phyloP scores from a whole-genome alignment of 2,329 filamentous ascomycete species.

The Penicillium sp. region DNA sequence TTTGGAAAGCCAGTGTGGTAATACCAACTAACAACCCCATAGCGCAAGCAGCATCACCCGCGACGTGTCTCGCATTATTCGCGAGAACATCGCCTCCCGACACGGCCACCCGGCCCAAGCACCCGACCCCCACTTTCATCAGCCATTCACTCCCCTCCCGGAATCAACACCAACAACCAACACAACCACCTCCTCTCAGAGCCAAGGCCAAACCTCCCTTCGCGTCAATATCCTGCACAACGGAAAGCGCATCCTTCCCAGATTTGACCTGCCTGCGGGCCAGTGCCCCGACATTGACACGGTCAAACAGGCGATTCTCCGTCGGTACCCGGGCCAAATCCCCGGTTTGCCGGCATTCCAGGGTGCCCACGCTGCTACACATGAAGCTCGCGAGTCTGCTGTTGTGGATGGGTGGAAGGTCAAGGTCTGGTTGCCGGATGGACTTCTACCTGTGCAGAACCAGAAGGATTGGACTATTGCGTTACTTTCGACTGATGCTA shows the following conservation, averaged over 20 bases:
- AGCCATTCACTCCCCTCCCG: conserved; percentile 12
- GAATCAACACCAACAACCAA: neutral
- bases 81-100: conserved; percentile 27
- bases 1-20: neutral
- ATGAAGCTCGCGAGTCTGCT: conserved; percentile 13
- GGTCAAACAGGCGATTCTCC: conserved; percentile 26
- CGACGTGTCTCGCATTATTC: conserved; percentile 37
- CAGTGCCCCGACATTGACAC: conserved; percentile 30
- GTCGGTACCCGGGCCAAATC: conserved; percentile 27
- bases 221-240: conserved; percentile 32
- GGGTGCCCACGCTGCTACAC: conserved; percentile 12
- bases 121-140: conserved; percentile 12
- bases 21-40: conserved; percentile 16
- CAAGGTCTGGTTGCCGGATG: conserved; percentile 38
- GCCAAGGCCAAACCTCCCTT: conserved; percentile 25
- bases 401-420: conserved; percentile 26
- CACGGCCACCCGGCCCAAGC: conserved; percentile 13
- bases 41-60: conserved; percentile 37
- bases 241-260: conserved; percentile 34
- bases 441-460: conserved; percentile 31
- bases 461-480: conserved; percentile 41
- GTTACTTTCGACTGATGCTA: conserved; percentile 34
- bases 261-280: conserved; percentile 30
- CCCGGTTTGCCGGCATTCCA: conserved; percentile 17
- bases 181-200: conserved; percentile 1